Evolutionary conservation across 768 basidiomycete genomes (phyloP).

Genomic region (Clavaria fumosa): DNA sequence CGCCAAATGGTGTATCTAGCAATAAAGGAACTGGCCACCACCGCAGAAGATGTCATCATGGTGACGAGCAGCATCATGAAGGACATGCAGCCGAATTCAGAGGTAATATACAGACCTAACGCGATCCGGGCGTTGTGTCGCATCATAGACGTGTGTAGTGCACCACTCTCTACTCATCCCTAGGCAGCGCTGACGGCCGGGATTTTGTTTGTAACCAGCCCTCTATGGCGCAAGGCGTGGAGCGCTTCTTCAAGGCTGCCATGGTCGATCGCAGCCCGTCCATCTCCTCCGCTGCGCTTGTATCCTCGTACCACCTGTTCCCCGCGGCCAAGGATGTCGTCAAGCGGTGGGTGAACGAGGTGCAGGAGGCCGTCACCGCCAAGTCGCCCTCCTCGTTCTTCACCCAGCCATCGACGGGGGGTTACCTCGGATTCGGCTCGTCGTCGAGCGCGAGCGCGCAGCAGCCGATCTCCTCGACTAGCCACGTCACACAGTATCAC

Average conservation of each 20-base stretch:
- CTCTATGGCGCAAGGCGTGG: conserved; percentile 98
- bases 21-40: conserved; percentile 90
- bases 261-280: conserved; percentile 94
- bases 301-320: conserved; percentile 94
- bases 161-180: no score
- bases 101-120: conserved; percentile 97
- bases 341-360: conserved; percentile 98
- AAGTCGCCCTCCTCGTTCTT: conserved; percentile 66
- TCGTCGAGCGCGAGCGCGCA: conserved; percentile 35
- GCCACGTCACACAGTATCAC: conserved; percentile 94
- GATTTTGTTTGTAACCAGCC: no score
- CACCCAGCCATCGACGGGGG: conserved; percentile 29
- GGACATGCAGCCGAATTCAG: conserved; percentile 98
- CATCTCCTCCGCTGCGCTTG: conserved; percentile 90
- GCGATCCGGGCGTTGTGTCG: conserved; percentile 91
- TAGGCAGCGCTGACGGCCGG: no score
- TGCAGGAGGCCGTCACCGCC: conserved; percentile 87
- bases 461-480: conserved; percentile 75
- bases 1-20: conserved; percentile 97
- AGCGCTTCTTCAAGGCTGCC: conserved; percentile 98
- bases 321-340: conserved; percentile 90
- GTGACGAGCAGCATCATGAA: conserved; percentile 99
- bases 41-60: conserved; percentile 99
- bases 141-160: conserved; percentile 81
- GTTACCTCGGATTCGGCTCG: conserved; percentile 64